A percentile compares a stretch with the other conserved stretches of the same genome.
Conservation (phyloP, 75 land plant genomes). For the Cunninghamia lanceolata region DNA sequence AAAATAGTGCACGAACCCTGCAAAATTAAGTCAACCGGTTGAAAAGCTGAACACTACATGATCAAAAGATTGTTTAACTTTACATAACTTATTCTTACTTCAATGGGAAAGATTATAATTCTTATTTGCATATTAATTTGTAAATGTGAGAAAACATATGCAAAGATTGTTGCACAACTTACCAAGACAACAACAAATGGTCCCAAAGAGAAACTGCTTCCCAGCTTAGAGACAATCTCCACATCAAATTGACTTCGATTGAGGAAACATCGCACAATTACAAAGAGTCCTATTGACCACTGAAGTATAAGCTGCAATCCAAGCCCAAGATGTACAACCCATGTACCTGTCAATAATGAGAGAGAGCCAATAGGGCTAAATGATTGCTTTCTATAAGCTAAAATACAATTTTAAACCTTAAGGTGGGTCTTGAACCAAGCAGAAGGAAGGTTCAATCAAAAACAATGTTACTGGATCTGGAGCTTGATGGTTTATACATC, state of each 20-base stretch:
- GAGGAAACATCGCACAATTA: constrained; percentile 79
- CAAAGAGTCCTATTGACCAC: constrained; percentile 83
- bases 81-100: background rate
- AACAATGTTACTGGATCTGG: background rate
- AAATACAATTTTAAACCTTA: background rate
- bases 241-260: constrained; percentile 50
- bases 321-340: constrained; percentile 49
- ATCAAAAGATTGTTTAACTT: background rate
- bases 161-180: constrained; percentile 16
- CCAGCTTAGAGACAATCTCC: constrained; percentile 77
- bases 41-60: background rate
- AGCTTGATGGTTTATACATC: background rate
- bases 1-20: constrained; percentile 86
- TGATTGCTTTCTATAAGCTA: constrained; percentile 20
- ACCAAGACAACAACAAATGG: constrained; percentile 93
- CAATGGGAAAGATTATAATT: background rate
- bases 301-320: constrained; percentile 87
- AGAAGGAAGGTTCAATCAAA: background rate
- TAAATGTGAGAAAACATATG: background rate
- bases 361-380: constrained; percentile 23
- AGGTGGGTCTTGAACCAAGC: background rate
- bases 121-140: background rate
- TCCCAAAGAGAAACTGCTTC: constrained; percentile 88
- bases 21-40: constrained; percentile 1
- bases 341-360: constrained; percentile 29